Conservation (phyloP, 257 asterid genomes). For the Fraxinus americana region DNA sequence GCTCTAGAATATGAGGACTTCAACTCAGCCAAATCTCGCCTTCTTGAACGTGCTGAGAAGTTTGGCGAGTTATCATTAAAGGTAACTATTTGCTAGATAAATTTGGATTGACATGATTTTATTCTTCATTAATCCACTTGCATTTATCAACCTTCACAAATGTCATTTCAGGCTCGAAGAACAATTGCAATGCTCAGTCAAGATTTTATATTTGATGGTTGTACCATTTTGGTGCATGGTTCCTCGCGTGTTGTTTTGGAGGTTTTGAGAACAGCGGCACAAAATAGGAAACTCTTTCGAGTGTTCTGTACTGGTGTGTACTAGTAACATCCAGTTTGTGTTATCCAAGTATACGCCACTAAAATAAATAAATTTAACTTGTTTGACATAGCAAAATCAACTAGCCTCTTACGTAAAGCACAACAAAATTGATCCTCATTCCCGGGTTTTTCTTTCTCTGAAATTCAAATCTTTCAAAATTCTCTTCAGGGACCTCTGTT, state of each 20-base stretch:
- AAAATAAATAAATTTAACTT: background rate
- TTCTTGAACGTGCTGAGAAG: slow-evolving; percentile 93
- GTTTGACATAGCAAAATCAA: background rate
- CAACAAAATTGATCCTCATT: background rate
- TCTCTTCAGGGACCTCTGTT: background rate
- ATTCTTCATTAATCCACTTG: slow-evolving; percentile 11
- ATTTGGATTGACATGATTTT: slow-evolving; percentile 5
- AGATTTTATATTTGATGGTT: slow-evolving; percentile 88
- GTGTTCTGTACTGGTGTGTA: slow-evolving; percentile 78
- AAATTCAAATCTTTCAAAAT: background rate
- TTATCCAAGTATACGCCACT: background rate
- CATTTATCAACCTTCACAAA: background rate
- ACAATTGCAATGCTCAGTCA: slow-evolving; percentile 85
- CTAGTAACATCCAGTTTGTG: background rate
- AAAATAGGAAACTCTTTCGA: slow-evolving; percentile 65
- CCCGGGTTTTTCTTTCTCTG: background rate
- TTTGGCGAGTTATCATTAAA: slow-evolving; percentile 86
- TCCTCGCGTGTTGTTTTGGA: slow-evolving; percentile 90
- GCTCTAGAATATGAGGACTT: slow-evolving; percentile 90
- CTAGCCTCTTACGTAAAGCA: background rate
- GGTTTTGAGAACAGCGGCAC: slow-evolving; percentile 77
- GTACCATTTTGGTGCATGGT: slow-evolving; percentile 95
- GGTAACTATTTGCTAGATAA: slow-evolving; percentile 39
- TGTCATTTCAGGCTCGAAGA: slow-evolving; percentile 64
- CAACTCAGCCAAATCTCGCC: slow-evolving; percentile 78